Conservation (phyloP, 768 basidiomycete species). For the Tulasnella sp. region DNA sequence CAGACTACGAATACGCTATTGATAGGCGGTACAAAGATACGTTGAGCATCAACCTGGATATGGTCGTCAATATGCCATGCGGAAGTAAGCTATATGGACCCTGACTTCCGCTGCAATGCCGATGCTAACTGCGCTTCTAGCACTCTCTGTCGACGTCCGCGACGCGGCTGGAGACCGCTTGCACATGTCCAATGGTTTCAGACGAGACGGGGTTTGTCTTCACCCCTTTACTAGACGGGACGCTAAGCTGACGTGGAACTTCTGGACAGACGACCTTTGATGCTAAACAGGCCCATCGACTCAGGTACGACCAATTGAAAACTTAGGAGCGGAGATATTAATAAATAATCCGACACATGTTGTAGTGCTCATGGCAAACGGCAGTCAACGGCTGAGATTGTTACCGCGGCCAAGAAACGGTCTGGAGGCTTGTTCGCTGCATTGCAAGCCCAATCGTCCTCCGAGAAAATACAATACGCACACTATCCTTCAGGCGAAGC, state of each 20-base stretch:
- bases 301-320: slow-evolving; percentile 47
- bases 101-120: background rate
- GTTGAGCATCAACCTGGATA: slow-evolving; percentile 85
- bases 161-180: slow-evolving; percentile 93
- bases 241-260: slow-evolving; percentile 17
- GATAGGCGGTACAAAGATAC: slow-evolving; percentile 59
- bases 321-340: background rate
- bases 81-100: slow-evolving; percentile 57
- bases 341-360: background rate
- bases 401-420: slow-evolving; percentile 63
- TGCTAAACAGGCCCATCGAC: slow-evolving; percentile 68
- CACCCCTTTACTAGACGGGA: background rate
- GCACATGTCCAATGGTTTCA: slow-evolving; percentile 73
- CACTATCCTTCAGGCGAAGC: slow-evolving; percentile 64
- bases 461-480: slow-evolving; percentile 71
- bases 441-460: slow-evolving; percentile 42
- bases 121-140: slow-evolving; percentile 42
- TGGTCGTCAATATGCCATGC: slow-evolving; percentile 92
- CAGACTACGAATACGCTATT: slow-evolving; percentile 83
- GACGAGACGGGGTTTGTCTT: slow-evolving; percentile 71
- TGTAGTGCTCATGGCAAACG: slow-evolving; percentile 58
- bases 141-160: slow-evolving; percentile 79
- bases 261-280: slow-evolving; percentile 65
- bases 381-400: slow-evolving; percentile 65
- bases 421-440: slow-evolving; percentile 69